Base-by-base conservation (phyloP, 345 rosid genomes). In the Syzygium oleosum region DNA sequence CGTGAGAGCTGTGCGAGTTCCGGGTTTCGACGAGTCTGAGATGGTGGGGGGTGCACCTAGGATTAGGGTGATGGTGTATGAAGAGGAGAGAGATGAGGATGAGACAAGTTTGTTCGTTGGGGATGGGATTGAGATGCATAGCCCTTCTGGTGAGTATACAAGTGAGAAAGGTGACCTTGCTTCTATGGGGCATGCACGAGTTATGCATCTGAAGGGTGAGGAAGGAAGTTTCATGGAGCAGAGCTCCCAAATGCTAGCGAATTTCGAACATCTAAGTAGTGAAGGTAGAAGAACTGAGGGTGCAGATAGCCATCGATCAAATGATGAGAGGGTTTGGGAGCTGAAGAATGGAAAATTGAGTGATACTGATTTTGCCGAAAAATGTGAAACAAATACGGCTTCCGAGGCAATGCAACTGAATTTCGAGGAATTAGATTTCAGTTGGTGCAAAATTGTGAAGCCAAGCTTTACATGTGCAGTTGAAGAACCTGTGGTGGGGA, bases 1-100 rank as follows among this genome's bases (percentile, higher is more conserved):
- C 56, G 91, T 91, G 83, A 38, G 27, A 38, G 49, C 83, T 52
- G 89, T 84, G 29, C 89, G 87, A 90, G 90, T 91, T 90, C 88
- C 90, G 43, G 84, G 89, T 88, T 25, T 84, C 84, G 90, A 56
- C 56, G 38, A 25, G 79, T 73, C 49, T 63, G 84, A 83, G 52
- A 86, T 87, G 88, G 88, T 3, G 0, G 83, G 49, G 83, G 21
- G 27, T 38, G 83, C 83, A 19, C 83, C 83, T 73, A 34, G 83
- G 43, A 73, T 73, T 73, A 73, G 49, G 83, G 49, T 38, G 7
- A 14, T 22, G 4, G 15, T 38, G 27, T 15, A 73, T 38, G 83
- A 73, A 73, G 49, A 73, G 83, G 27, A 38, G 27, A 73, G 27
- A 73, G 49, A 73, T 38, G 49, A 38, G 83, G 13, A 14, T 73